Conservation (phyloP, 192 early-diverging fungal species). For the Rhizoclosmatium globosum region DNA sequence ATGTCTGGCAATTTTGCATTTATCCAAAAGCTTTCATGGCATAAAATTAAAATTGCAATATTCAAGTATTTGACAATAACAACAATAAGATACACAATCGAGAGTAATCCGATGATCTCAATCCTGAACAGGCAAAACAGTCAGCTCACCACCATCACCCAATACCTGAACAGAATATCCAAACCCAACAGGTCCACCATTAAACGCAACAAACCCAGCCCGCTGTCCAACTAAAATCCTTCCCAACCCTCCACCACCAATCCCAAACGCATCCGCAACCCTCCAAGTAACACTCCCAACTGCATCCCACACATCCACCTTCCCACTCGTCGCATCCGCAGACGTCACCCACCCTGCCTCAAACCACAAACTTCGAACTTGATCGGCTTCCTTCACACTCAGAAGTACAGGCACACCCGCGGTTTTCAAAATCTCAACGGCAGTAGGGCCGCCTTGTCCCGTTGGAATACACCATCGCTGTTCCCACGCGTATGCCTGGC, state of each 20-base stretch:
- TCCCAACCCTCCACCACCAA: constrained; percentile 28
- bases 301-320: constrained; percentile 65
- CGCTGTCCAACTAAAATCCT: constrained; percentile 41
- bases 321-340: constrained; percentile 44
- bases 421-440: constrained; percentile 58
- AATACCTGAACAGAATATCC: constrained; percentile 60
- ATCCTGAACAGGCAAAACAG: constrained; percentile 35
- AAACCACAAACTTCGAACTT: constrained; percentile 70
- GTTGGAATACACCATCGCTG: constrained; percentile 63
- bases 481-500: constrained; percentile 69
- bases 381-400: constrained; percentile 55
- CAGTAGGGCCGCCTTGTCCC: constrained; percentile 58
- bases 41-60: too few relatives aligned
- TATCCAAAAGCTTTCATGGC: too few relatives aligned
- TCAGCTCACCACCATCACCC: constrained; percentile 61
- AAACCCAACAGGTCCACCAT: constrained; percentile 65
- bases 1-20: too few relatives aligned
- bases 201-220: constrained; percentile 67
- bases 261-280: constrained; percentile 68
- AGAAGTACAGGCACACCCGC: constrained; percentile 72
- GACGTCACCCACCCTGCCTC: constrained; percentile 75
- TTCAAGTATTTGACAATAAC: too few relatives aligned
- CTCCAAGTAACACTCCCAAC: constrained; percentile 74
- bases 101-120: too few relatives aligned
- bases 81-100: too few relatives aligned